Evolutionary conservation across 345 rosid genomes (phyloP), one percentile per base, ranked within the genome.

Genomic region (Microthlaspi erraticum): DNA sequence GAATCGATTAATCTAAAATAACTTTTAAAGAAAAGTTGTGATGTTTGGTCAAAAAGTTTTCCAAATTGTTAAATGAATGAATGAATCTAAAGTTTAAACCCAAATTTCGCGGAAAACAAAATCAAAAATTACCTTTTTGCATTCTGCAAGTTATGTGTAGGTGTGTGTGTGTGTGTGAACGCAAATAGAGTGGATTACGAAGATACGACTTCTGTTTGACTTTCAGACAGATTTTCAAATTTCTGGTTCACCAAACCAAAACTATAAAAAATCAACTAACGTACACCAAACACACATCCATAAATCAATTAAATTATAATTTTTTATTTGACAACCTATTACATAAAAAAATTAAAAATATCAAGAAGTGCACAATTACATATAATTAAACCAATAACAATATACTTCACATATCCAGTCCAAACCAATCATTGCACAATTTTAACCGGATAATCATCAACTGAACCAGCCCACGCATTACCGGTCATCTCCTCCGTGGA

Each of bases 381-480:
- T 43, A 34, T 43, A 34, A 51, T 38, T 7, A 60, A 52, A 42
- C 46, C 58, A 33, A 53, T 10, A 26, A 26, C n/a, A 45, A 45
- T 63, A 36, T 49, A 45, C 49, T 63, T 0, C 64, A 64, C 33
- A 16, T 29, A 52, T 37, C 53, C 70, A 37, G 58, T 68, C 59
- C 11, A 63, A 34, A 63, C 44, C 16, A 39, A 46, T 69, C 39
- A 76, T 41, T 64, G 72, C 23, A 70, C 72, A 77, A 84, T 49
- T 59, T 80, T 83, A 33, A 87, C 91, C 10, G 97, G 98, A 32
- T 87, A 88, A 72, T 69, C 66, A 16, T 84, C 71, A 56, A 90
- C 61, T 26, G 85, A 89, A 57, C 84, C 88, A 51, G 61, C 75
- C 97, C 98, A 92, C 0, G 97, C 90, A 63, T 87, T 87, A 8